A percentile compares a stretch with the other conserved stretches of the same genome.
Evolutionary conservation across 805 yeast species (phyloP).

Genomic region (Teunomyces stri): DNA sequence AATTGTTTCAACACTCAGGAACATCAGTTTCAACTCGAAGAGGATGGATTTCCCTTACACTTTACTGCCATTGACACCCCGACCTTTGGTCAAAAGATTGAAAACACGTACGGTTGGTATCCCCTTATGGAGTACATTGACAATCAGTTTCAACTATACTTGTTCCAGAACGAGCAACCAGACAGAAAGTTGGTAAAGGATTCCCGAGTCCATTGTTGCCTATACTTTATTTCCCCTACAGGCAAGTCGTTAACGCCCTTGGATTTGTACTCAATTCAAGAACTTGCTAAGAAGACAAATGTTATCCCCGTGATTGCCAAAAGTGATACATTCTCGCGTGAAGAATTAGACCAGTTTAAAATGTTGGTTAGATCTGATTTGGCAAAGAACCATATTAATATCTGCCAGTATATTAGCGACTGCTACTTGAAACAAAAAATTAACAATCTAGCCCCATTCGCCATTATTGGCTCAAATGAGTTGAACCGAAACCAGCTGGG

Average conservation of each 20-base stretch:
- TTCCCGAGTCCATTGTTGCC: conserved; percentile 76
- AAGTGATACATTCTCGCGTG: conserved; percentile 31
- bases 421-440: conserved; percentile 26
- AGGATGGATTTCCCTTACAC: conserved; percentile 15
- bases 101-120: conserved; percentile 44
- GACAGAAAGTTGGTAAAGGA: conserved; percentile 43
- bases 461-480: conserved; percentile 66
- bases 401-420: conserved; percentile 30
- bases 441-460: conserved; percentile 57
- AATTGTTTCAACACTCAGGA: background rate
- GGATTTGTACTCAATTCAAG: conserved; percentile 37
- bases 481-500: conserved; percentile 7
- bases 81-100: conserved; percentile 69
- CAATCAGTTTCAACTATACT: conserved; percentile 66
- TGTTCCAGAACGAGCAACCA: conserved; percentile 61
- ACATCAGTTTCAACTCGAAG: conserved; percentile 15
- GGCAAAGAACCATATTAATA: conserved; percentile 21
- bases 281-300: conserved; percentile 31
- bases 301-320: conserved; percentile 40
- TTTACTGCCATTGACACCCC: conserved; percentile 26
- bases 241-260: conserved; percentile 35
- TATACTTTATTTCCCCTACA: conserved; percentile 76
- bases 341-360: conserved; percentile 27
- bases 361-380: conserved; percentile 22
- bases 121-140: conserved; percentile 69